Conservation (phyloP, 2,329 filamentous ascomycete genomes). For the Aspergillus aculeatus region DNA sequence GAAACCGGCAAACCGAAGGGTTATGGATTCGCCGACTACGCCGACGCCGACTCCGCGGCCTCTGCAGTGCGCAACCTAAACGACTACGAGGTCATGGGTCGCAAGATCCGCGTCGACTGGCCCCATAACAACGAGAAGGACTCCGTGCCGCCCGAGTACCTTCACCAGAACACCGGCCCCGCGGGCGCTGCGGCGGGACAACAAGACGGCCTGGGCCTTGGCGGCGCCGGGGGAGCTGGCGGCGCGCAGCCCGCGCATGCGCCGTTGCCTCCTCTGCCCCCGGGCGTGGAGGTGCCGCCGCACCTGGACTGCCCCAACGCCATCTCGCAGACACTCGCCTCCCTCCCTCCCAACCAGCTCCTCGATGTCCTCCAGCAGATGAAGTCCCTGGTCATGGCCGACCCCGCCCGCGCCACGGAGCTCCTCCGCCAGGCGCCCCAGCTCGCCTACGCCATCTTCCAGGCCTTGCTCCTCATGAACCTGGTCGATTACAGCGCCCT, state of each 20-base stretch:
- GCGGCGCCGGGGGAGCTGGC: conserved; percentile 1
- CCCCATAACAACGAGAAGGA: conserved; percentile 84
- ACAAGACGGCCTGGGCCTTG: not conserved
- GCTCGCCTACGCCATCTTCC: conserved; percentile 91
- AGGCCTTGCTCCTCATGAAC: conserved; percentile 87
- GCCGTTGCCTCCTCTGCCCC: conserved; percentile 74
- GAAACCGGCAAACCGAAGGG: conserved; percentile 94
- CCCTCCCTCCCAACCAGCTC: conserved; percentile 81
- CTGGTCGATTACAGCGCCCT: conserved; percentile 84
- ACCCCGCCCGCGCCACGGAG: conserved; percentile 80
- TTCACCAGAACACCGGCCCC: not conserved
- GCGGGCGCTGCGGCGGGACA: not conserved
- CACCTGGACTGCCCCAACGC: conserved; percentile 83
- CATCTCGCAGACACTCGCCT: conserved; percentile 86
- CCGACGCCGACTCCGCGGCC: conserved; percentile 85
- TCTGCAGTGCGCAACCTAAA: conserved; percentile 94
- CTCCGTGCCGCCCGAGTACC: conserved; percentile 55
- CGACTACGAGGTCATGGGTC: conserved; percentile 90
- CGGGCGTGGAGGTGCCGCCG: conserved; percentile 78
- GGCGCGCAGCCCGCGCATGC: conserved; percentile 48
- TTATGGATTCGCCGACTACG: conserved; percentile 95
- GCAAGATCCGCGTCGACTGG: conserved; percentile 92
- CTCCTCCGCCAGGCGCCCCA: conserved; percentile 87
- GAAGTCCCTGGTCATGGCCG: conserved; percentile 80
- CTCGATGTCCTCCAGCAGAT: conserved; percentile 92